A percentile compares a stretch with the other conserved stretches of the same genome.
Conservation (phyloP, 2,329 filamentous ascomycete species). For the Colletotrichum lindemuthianum region DNA sequence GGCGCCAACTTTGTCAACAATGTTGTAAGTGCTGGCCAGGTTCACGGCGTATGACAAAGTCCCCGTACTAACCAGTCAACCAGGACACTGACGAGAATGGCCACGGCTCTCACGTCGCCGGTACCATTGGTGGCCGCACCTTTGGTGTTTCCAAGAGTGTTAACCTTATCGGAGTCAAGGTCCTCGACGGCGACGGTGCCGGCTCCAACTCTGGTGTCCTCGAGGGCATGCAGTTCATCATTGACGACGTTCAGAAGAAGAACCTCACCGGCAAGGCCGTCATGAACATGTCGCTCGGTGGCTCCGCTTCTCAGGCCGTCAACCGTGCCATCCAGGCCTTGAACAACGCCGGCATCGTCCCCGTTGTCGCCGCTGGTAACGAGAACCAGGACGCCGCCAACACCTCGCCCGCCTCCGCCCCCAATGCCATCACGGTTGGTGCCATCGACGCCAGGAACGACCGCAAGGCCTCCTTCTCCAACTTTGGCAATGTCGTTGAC, state of each 20-base stretch:
- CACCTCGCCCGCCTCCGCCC: constrained; percentile 64
- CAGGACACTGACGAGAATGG: constrained; percentile 67
- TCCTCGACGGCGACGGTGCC: constrained; percentile 60
- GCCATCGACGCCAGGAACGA: constrained; percentile 65
- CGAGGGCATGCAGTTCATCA: constrained; percentile 67
- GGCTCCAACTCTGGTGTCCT: constrained; percentile 65
- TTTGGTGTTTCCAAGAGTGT: constrained; percentile 71
- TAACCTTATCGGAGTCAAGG: constrained; percentile 68
- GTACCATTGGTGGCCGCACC: constrained; percentile 68
- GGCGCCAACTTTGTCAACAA: constrained; percentile 63
- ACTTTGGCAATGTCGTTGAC: constrained; percentile 65
- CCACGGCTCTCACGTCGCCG: constrained; percentile 72
- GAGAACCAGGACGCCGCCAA: constrained; percentile 61
- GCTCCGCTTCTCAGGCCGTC: constrained; percentile 57
- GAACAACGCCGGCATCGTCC: constrained; percentile 61
- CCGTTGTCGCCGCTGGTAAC: constrained; percentile 71
- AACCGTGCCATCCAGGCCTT: constrained; percentile 65
- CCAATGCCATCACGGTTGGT: constrained; percentile 68
- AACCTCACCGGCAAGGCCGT: constrained; percentile 62
- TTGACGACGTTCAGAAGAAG: constrained; percentile 54
- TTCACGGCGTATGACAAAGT: background rate
- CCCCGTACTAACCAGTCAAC: constrained; percentile 1
- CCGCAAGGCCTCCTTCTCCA: constrained; percentile 63
- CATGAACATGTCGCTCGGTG: constrained; percentile 73
- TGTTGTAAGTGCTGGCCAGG: constrained; percentile 48